A percentile compares a stretch with the other conserved stretches of the same genome.
Evolutionary conservation across 257 asterid species (phyloP).

Genomic region (Handroanthus guayacan): DNA sequence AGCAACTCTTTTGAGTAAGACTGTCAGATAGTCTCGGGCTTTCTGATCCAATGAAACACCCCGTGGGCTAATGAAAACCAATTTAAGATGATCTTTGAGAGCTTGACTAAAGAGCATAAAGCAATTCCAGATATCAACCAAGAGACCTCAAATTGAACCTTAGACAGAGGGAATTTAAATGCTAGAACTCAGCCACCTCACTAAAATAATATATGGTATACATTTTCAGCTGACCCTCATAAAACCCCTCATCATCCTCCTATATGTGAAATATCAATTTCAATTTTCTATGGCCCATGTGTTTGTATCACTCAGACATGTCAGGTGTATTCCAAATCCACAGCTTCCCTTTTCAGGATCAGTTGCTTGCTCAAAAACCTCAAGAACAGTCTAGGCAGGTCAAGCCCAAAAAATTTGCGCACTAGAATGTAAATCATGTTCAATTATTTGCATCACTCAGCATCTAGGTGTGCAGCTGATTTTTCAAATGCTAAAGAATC

Average conservation of each 20-base stretch:
- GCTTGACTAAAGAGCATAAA: not conserved
- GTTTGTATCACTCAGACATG: not conserved
- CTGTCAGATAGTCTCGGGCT: not conserved
- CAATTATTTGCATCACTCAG: not conserved
- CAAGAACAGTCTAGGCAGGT: not conserved
- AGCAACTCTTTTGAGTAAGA: not conserved
- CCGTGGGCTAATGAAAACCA: not conserved
- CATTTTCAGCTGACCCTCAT: not conserved
- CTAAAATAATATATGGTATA: not conserved
- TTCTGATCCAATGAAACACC: not conserved
- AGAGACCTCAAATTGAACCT: not conserved
- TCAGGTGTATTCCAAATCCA: not conserved
- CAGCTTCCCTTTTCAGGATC: not conserved
- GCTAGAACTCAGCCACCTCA: not conserved
- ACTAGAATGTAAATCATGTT: not conserved
- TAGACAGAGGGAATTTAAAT: not conserved
- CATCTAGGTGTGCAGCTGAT: not conserved
- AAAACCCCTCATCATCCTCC: not conserved
- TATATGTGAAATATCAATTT: not conserved
- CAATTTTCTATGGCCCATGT: slow-evolving; percentile 4
- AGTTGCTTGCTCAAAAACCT: slow-evolving; percentile 30
- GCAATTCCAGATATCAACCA: not conserved
- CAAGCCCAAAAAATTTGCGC: not conserved
- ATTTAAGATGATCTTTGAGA: not conserved
- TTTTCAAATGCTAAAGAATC: slow-evolving; percentile 8